Evolutionary conservation across 352 stramenopile genomes (phyloP), one percentile per base, ranked within the genome.

Genomic region (Halophytophthora polymorphica): DNA sequence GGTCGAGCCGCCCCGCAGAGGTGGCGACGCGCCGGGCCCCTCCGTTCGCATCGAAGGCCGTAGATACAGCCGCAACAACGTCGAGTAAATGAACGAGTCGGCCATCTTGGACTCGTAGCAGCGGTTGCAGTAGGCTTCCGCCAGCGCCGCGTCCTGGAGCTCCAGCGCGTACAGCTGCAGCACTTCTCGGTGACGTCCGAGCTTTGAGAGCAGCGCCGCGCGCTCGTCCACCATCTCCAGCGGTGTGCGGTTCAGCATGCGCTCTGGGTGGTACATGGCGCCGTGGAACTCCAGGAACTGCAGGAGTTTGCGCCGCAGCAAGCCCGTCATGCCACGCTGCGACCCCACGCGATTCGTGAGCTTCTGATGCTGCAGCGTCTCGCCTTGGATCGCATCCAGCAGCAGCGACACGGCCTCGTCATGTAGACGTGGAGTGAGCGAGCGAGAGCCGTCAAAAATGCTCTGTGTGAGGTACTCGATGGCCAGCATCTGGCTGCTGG

Each of bases 31-130:
- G 15, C 60, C 55, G 15, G 73, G 69, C 1, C 65, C 70, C 2
- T 25, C 53, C 18, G 42, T 33, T 6, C 13, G 49, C 57, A 0
- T 35, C 44, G 49, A 61, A 21, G 83, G 77, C 13, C 80, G 75
- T 36, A 94, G 58, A 50, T 92, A 92, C 43, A 90, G 68, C 8
- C 68, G 80, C 21, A 94, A 54, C 35, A 94, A 49, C 15, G 76
- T 85, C 22, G 82, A 88, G 52, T 94, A 94, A 35, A 94, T 92
- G 29, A 77, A 92, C 8, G 77, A 78, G 29, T 91, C 83, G 1
- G 75, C 77, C 23, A 79, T 64, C 40, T 90, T 90, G 1, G 64
- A 67, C 31, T 89, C 76, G 54, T 82, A 94, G 60, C 80, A 91
- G 17, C 76, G 73, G 44, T 94, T 90, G 61, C 83, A 92, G 44